phyloP scores from a whole-genome alignment of 2,329 filamentous ascomycete species.

The Cladosporium cucumerinum region DNA sequence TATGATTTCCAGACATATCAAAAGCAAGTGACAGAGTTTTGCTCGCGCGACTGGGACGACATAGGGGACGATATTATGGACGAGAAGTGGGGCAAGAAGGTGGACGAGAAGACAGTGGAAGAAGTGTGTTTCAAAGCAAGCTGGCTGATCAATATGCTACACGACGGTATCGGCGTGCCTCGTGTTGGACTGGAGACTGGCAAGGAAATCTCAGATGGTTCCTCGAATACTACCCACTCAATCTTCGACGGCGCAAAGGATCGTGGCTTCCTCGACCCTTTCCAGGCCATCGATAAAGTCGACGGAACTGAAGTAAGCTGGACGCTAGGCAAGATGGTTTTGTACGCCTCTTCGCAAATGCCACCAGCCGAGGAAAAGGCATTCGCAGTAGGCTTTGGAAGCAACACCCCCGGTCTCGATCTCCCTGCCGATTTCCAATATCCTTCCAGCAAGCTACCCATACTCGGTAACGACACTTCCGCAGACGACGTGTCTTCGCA shows the following conservation, averaged over 20 bases:
- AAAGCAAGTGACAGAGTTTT: constrained; percentile 77
- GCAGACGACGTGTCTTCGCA: constrained; percentile 39
- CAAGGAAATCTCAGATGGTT: constrained; percentile 52
- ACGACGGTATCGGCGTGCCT: constrained; percentile 93
- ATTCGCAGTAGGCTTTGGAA: constrained; percentile 87
- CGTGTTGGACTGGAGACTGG: constrained; percentile 65
- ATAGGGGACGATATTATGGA: constrained; percentile 65
- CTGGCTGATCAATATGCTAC: constrained; percentile 94
- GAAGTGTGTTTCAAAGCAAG: constrained; percentile 97
- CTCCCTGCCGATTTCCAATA: constrained; percentile 70
- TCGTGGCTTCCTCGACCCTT: constrained; percentile 76
- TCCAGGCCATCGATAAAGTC: constrained; percentile 91
- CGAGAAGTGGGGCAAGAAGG: constrained; percentile 71
- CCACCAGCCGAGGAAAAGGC: constrained; percentile 55
- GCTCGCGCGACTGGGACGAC: constrained; percentile 73
- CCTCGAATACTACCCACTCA: constrained; percentile 69
- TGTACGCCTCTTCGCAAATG: constrained; percentile 89
- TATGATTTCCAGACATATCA: constrained; percentile 94
- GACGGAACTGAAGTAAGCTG: constrained; percentile 90
- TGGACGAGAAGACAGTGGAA: constrained; percentile 68
- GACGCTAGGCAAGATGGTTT: constrained; percentile 93
- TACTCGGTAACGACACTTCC: constrained; percentile 43
- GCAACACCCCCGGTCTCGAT: constrained; percentile 62
- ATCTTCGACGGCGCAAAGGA: constrained; percentile 65
- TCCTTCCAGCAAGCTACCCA: constrained; percentile 53